Evolutionary conservation across 768 basidiomycete species (phyloP), one percentile per base, ranked within the genome.

Genomic region (Piloderma croceum): DNA sequence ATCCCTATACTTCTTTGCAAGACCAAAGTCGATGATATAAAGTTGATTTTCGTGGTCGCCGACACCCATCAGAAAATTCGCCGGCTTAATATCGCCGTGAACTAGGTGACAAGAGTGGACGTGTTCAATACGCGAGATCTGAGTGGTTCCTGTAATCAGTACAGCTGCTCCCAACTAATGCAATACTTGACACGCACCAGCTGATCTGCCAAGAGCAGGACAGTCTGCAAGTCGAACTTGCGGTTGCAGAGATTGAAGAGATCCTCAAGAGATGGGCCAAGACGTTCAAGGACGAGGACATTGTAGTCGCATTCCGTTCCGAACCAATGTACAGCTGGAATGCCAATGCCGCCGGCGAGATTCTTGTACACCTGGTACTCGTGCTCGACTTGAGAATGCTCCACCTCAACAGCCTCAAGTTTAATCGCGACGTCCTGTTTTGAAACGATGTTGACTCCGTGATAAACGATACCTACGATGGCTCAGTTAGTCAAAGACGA

Each of bases 381-480:
- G 60, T 99, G 98, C 64, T 99, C n/a, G n/a, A n/a, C n/a, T n/a
- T n/a, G n/a, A n/a, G n/a, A n/a, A n/a, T n/a, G n/a, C n/a, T n/a
- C 98, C 51, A 96, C 96, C 67, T 99, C 98, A 64, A 98, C 91
- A 2, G 94, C 97, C 68, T 99, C 96, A 54, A 99, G 89, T 69
- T 99, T 99, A 77, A 99, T 99, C 60, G 92, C 96, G 46, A 98
- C 94, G 61, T 98, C 96, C 63, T 99, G 94, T 19, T 94, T 94
- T 13, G 94, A 97, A 61, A 98, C 97, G 71, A 99, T 97, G 76
- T 98, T 99, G 65, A 97, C 94, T 43, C 96, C 96, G 47, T 98
- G 89, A 64, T 98, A 98, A 67, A 99, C 97, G 62, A 97, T 94
- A 65, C 92, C 94, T 94, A 33, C 19, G 32, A 36, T 29, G 10